Conservation (phyloP, 2,329 filamentous ascomycete genomes). For the Diaporthe vaccinii region DNA sequence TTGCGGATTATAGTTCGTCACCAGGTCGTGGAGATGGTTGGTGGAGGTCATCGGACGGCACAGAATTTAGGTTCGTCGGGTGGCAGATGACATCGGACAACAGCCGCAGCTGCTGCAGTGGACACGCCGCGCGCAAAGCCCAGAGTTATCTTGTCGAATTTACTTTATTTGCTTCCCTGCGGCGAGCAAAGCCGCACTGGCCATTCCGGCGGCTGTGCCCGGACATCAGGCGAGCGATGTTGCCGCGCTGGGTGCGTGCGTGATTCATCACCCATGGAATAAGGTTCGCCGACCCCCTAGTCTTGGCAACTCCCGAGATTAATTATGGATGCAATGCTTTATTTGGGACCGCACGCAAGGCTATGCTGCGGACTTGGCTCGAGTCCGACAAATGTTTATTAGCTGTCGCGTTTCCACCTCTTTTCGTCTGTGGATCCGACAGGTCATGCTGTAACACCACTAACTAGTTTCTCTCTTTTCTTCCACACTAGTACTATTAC, state of each 20-base stretch:
- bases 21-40: not conserved
- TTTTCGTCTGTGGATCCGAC: not conserved
- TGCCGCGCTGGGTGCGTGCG: constrained; percentile 7
- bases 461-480: constrained; percentile 24
- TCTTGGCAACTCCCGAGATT: constrained; percentile 17
- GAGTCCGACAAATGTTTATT: constrained; percentile 11
- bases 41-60: not conserved
- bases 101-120: not conserved
- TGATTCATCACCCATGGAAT: constrained; percentile 29
- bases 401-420: not conserved
- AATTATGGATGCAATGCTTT: constrained; percentile 25
- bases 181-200: constrained; percentile 7
- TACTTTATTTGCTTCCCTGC: not conserved
- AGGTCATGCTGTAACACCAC: not conserved
- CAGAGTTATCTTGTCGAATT: not conserved
- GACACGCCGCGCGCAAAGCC: not conserved
- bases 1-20: not conserved
- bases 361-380: constrained; percentile 1
- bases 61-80: constrained; percentile 11
- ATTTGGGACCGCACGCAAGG: constrained; percentile 3
- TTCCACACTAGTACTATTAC: not conserved
- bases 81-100: constrained; percentile 13
- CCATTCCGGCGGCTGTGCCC: constrained; percentile 17
- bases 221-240: not conserved
- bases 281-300: constrained; percentile 10